Base-by-base conservation (phyloP, 2,329 filamentous ascomycete species). In the Emmonsia crescens region DNA sequence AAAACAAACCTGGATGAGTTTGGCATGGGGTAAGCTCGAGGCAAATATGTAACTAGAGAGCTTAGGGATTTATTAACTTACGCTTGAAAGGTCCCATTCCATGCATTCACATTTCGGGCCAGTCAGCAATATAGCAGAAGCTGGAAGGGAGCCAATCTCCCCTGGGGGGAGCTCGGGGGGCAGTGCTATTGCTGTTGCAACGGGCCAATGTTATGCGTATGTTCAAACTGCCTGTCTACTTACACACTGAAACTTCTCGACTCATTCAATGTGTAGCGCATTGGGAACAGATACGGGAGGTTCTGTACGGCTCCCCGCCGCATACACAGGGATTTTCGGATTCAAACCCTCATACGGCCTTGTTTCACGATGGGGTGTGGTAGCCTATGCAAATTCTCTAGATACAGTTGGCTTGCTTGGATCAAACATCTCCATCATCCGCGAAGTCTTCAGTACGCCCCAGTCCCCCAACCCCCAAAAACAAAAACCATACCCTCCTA, bases 1-100 rank as follows among this genome's bases (percentile, higher is more conserved):
- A 96, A 96, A 75, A 92, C 91, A 1, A 96, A 96, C 72, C 85
- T 97, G 80, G 94, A 97, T 75, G 94, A 96, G 72, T 96, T 96
- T 72, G 91, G 92, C 33, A 96, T 96, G 92, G 91, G 91, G 72
- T 74, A 65, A 63, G 65, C 48, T 19, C n/a, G 27, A 10, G 16
- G 38, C 3, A 1, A 40, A 44, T 33, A 29, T 29, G 19, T 14
- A 16, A 56, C 38, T 51, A 8, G 24, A 31, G 56, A 24, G 12
- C 9, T 4, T n/a, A 16, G 2, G 16, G 6, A 49, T 24, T 31
- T 49, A 16, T 42, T 19, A 42, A 27, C 48, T 57, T 54, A 24
- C 54, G 48, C 71, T 12, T 33, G 68, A 55, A 21, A 48, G 66
- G 1, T 95, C 91, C 9, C 87, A 96, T 71, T 88, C 86, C 1